Evolutionary conservation across 2,329 filamentous ascomycete genomes (phyloP), one percentile per base, ranked within the genome.

Genomic region (Dothistroma septosporum): DNA sequence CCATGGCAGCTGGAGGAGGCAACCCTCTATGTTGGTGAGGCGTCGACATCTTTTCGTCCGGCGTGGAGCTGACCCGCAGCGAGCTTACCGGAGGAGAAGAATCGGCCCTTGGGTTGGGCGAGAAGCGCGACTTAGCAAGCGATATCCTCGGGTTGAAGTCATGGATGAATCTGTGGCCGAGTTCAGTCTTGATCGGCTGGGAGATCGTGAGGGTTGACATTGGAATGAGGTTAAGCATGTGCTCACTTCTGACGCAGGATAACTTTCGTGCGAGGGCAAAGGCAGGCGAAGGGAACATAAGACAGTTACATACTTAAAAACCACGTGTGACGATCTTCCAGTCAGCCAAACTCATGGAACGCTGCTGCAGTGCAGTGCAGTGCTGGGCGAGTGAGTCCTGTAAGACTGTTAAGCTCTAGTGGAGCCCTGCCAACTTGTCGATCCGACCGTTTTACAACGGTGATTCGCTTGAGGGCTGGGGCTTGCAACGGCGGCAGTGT

Each of bases 11-110:
- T 32, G 80, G 81, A 64, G 79, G 81, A 72, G 81, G 81, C 50
- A 83, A 73, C 55, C 81, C 81, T 70, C 81, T 76, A 72, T 83
- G 81, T 68, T 79, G 76, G 72, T 82, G 81, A 68, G 79, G 76
- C 57, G 77, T 80, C 64, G 78, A 76, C 80, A 82, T 82, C 55
- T 67, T 76, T 69, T 72, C 72, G 66, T 62, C 59, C 48, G 56
- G 55, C 46, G 72, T 73, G 62, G 70, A 72, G 73, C 74, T 76
- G 71, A 70, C 75, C 72, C 72, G 73, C 72, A 78, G 75, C 72
- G 76, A 70, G 62, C 69, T 71, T 65, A 70, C 71, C 62, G 73
- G 62, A 55, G 66, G 62, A 53, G 60, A 71, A 67, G 69, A 70
- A 66, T 76, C 75, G 69, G 75, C 71, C 69, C 74, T 72, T 63